Conservation (phyloP, 2,329 filamentous ascomycete species). For the Cylindrodendrum hubeiense region DNA sequence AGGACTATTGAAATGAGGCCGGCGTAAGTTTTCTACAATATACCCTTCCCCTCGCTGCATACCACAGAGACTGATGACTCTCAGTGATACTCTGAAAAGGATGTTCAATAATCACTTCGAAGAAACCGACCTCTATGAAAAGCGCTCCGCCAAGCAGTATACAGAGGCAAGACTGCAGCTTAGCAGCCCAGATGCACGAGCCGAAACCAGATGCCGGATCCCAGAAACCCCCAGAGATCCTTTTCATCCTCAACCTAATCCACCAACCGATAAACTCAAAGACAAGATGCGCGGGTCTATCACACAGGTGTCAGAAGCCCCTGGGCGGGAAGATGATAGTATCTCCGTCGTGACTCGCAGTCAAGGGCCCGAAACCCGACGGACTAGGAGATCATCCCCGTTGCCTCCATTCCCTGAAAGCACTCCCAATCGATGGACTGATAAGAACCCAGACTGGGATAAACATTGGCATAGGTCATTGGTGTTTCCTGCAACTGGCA, state of each 20-base stretch:
- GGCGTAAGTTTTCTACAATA: conserved; percentile 28
- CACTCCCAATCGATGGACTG: conserved; percentile 60
- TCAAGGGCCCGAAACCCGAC: conserved; percentile 37
- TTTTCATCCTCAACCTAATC: conserved; percentile 23
- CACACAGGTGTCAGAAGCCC: background rate
- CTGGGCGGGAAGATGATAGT: conserved; percentile 12
- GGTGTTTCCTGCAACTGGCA: conserved; percentile 69
- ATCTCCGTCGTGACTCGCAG: conserved; percentile 18
- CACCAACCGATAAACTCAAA: conserved; percentile 38
- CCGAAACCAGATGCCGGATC: background rate
- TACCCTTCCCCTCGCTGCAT: no score
- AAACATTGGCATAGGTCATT: conserved; percentile 69
- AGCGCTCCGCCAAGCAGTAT: background rate
- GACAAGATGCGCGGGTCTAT: conserved; percentile 39
- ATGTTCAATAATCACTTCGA: conserved; percentile 15
- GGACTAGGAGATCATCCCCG: conserved; percentile 40
- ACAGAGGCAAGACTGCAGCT: background rate
- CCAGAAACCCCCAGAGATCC: conserved; percentile 15
- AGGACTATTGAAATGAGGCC: background rate
- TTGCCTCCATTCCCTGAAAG: conserved; percentile 16
- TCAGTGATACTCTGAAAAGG: conserved; percentile 29
- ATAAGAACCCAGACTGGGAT: conserved; percentile 63
- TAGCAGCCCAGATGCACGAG: background rate
- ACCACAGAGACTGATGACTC: conserved; percentile 13
- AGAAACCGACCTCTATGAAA: conserved; percentile 9